phyloP scores from a whole-genome alignment of 768 basidiomycete species.

The Agaricus subrufescens region DNA sequence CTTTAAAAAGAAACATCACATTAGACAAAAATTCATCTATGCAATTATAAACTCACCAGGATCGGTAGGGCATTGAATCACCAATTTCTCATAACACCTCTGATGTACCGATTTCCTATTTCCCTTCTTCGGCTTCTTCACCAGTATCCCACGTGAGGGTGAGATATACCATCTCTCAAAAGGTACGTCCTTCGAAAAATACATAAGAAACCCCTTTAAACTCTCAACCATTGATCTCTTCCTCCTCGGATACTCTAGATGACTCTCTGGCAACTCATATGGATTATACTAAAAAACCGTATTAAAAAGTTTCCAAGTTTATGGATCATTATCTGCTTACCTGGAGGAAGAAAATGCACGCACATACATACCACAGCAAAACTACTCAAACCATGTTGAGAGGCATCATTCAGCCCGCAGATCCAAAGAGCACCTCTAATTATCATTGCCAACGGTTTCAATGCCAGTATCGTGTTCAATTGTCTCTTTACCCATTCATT shows the following conservation, averaged over 20 bases:
- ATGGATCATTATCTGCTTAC: constrained; percentile 25
- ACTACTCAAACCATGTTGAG: constrained; percentile 58
- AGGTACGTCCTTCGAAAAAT: constrained; percentile 49
- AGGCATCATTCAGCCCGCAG: constrained; percentile 57
- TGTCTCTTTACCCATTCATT: constrained; percentile 48
- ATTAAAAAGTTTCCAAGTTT: too few relatives aligned
- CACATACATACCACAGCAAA: constrained; percentile 62
- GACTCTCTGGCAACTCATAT: constrained; percentile 40
- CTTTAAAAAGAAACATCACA: background rate
- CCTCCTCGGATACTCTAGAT: constrained; percentile 39
- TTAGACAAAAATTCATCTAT: background rate
- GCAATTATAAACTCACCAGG: background rate
- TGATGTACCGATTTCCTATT: constrained; percentile 19
- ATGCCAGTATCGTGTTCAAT: constrained; percentile 50
- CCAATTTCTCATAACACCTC: constrained; percentile 21
- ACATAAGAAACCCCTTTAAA: constrained; percentile 59
- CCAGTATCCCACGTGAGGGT: constrained; percentile 21
- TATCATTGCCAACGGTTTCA: constrained; percentile 54
- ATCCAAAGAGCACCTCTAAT: constrained; percentile 60
- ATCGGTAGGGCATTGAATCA: constrained; percentile 26
- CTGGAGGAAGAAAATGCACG: constrained; percentile 58
- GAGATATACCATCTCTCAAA: constrained; percentile 38
- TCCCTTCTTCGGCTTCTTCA: constrained; percentile 25
- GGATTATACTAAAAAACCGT: constrained; percentile 49
- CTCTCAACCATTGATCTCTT: constrained; percentile 52